Conservation (phyloP, 306 rosid species). For the Vigna unguiculata region DNA sequence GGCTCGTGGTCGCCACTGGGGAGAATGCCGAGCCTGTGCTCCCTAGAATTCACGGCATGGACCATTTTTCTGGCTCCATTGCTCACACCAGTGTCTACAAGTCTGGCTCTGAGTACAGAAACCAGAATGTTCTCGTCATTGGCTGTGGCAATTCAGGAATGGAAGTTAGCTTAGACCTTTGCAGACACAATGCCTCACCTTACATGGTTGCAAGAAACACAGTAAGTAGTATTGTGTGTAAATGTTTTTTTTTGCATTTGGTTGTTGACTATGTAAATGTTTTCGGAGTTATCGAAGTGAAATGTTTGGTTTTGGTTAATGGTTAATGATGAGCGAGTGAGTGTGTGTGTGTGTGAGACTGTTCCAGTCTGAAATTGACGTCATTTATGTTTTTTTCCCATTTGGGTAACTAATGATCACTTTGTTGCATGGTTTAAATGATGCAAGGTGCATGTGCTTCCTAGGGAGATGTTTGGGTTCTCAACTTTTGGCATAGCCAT, state of each 20-base stretch:
- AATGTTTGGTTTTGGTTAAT: no score
- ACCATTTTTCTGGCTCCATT: conserved; percentile 57
- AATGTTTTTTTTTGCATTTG: neutral
- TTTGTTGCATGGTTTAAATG: conserved; percentile 29
- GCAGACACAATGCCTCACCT: conserved; percentile 77
- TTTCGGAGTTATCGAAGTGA: neutral
- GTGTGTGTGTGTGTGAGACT: neutral
- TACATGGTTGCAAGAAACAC: conserved; percentile 87
- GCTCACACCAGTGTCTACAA: conserved; percentile 71
- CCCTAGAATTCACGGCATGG: conserved; percentile 69
- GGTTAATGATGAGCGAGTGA: conserved; percentile 10
- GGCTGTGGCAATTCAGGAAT: conserved; percentile 99
- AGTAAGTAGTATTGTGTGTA: conserved; percentile 49
- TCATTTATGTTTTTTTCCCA: conserved; percentile 38
- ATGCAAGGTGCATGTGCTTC: conserved; percentile 87
- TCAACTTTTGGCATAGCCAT: conserved; percentile 87
- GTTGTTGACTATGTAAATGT: neutral
- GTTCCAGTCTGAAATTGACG: conserved; percentile 29
- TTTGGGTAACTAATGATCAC: conserved; percentile 37
- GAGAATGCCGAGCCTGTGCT: conserved; percentile 88
- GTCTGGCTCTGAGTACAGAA: conserved; percentile 63
- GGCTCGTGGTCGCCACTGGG: conserved; percentile 90
- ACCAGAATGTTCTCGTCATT: conserved; percentile 73
- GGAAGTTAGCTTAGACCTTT: conserved; percentile 97
- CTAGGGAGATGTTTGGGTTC: conserved; percentile 85